A percentile compares a stretch with the other conserved stretches of the same genome.
phyloP scores from a whole-genome alignment of 345 rosid genomes.

The Erysimum cheiranthoides region DNA sequence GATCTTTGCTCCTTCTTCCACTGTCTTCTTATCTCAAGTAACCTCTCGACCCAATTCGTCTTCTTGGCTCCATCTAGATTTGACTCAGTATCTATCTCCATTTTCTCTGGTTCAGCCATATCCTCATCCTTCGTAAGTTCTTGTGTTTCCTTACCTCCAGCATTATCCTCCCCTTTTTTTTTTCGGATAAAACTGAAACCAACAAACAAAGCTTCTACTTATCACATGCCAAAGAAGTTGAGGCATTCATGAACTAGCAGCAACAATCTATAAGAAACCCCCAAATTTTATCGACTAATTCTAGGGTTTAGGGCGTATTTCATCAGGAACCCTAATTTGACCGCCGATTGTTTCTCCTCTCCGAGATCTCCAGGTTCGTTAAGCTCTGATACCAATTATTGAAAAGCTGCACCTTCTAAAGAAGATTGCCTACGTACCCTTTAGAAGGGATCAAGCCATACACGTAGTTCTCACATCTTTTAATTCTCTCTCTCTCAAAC shows the following conservation, averaged over 20 bases:
- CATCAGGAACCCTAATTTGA: conserved; percentile 29
- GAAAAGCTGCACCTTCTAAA: too few relatives aligned
- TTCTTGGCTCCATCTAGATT: conserved; percentile 52
- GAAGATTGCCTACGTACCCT: too few relatives aligned
- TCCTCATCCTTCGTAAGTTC: too few relatives aligned
- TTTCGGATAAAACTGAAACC: conserved; percentile 67
- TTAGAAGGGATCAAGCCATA: too few relatives aligned
- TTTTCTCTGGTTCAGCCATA: conserved; percentile 29
- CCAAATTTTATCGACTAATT: conserved; percentile 32
- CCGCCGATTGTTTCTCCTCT: too few relatives aligned
- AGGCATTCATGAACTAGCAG: background rate
- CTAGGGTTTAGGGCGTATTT: conserved; percentile 28
- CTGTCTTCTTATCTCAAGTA: conserved; percentile 65
- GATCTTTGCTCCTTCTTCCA: conserved; percentile 55
- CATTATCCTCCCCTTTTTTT: conserved; percentile 26
- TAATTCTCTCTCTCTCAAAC: too few relatives aligned
- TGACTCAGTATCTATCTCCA: conserved; percentile 38
- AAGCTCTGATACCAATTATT: too few relatives aligned
- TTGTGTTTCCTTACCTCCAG: too few relatives aligned
- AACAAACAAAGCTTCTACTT: conserved; percentile 10
- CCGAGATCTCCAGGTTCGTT: too few relatives aligned
- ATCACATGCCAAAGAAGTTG: background rate
- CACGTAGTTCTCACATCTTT: too few relatives aligned
- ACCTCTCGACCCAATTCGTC: conserved; percentile 78
- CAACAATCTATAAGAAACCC: conserved; percentile 27